Evolutionary conservation across 345 rosid genomes (phyloP).

Genomic region (Rhizophora mangle): DNA sequence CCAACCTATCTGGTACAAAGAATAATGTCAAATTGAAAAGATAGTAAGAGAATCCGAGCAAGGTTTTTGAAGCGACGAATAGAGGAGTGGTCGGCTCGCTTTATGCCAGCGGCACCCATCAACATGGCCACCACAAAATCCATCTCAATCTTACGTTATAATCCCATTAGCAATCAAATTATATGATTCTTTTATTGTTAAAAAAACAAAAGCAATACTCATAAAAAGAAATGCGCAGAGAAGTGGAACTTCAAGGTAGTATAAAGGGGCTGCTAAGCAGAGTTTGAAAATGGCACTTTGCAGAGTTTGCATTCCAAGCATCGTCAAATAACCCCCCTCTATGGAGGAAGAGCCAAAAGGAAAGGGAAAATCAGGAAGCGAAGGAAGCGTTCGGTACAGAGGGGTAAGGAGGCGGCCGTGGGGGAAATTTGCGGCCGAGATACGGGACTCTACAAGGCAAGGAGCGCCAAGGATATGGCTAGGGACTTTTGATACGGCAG

Average conservation of each 20-base stretch:
- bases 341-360: conserved; percentile 25
- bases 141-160: background rate
- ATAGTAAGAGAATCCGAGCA: background rate
- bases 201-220: too few species aligned
- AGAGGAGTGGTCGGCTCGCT: conserved; percentile 2
- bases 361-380: conserved; percentile 23
- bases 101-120: conserved; percentile 1
- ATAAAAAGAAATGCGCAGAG: too few species aligned
- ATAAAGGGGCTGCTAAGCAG: background rate
- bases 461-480: conserved; percentile 74
- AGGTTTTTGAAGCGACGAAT: background rate
- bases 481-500: conserved; percentile 73
- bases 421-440: conserved; percentile 90
- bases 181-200: too few species aligned
- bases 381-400: conserved; percentile 37
- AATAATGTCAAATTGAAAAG: background rate
- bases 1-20: background rate
- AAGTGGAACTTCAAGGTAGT: too few species aligned
- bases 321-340: background rate
- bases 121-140: background rate
- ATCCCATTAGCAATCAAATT: too few species aligned
- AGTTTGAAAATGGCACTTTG: background rate
- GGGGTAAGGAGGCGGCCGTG: conserved; percentile 74
- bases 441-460: conserved; percentile 62
- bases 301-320: background rate